Evolutionary conservation across 805 yeast species (phyloP).

Genomic region (Scheffersomyces coipomensis): DNA sequence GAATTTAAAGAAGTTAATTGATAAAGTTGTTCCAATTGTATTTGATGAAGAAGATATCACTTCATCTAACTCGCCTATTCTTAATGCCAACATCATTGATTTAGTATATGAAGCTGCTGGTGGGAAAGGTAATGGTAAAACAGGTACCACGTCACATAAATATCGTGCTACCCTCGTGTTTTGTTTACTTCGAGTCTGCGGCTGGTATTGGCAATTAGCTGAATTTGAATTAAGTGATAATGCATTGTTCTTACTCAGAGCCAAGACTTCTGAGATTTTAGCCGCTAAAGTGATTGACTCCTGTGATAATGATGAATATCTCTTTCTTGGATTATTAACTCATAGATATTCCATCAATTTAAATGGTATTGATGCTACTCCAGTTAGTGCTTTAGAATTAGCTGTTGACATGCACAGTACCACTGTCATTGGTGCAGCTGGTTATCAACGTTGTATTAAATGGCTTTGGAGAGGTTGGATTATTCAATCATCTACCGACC

Average conservation of each 20-base stretch:
- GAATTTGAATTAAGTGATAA: constrained; percentile 64
- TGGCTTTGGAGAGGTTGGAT: constrained; percentile 97
- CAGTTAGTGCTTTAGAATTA: constrained; percentile 75
- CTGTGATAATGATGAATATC: constrained; percentile 55
- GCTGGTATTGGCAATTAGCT: constrained; percentile 70
- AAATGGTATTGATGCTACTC: constrained; percentile 58
- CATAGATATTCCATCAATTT: constrained; percentile 69
- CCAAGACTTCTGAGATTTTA: constrained; percentile 68
- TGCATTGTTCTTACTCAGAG: constrained; percentile 58
- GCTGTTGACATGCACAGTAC: constrained; percentile 86
- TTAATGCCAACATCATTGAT: constrained; percentile 56
- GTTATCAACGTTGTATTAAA: constrained; percentile 80
- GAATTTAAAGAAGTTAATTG: constrained; percentile 71
- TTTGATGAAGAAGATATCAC: constrained; percentile 50
- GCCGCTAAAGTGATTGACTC: constrained; percentile 70
- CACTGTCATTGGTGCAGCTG: constrained; percentile 71
- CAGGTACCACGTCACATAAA: constrained; percentile 54
- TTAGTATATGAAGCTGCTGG: constrained; percentile 77
- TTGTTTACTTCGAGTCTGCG: constrained; percentile 69
- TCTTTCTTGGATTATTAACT: constrained; percentile 74
- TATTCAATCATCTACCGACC: constrained; percentile 68
- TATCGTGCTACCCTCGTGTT: constrained; percentile 70
- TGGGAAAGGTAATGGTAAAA: constrained; percentile 61
- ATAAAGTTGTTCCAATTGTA: constrained; percentile 67
- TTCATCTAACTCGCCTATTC: constrained; percentile 55